Base-by-base conservation (phyloP, 2,329 filamentous ascomycete species). In the Stylonectria norvegica region DNA sequence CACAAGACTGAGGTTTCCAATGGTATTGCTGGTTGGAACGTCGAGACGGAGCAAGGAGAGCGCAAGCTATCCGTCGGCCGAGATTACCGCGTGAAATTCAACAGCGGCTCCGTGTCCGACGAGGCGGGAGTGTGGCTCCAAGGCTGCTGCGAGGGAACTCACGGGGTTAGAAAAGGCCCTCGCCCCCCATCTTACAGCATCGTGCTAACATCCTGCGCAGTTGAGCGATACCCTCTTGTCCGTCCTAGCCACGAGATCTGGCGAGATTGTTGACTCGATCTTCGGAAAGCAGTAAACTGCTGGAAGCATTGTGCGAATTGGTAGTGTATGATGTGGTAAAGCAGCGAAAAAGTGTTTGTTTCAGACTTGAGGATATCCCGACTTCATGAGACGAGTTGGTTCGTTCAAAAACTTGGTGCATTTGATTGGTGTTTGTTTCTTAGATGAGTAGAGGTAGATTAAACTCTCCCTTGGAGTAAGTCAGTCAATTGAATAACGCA, bases 121-220 rank as follows among this genome's bases (percentile, higher is more conserved):
- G 79, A 83, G 31, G 85, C 88, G 11, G 90, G 90, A 4, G 74
- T 97, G 43, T 97, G 87, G 85, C 72, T 97, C 55, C 93, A 97
- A 64, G 91, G 91, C 20, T 96, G 90, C 69, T 94, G 89, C 62
- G 90, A 97, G 71, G 81, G 76, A 47, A 95, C 89, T 22, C 91
- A 97, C 64, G 91, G 91, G 44, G 85, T 91, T 77, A 81, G 85
- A 81, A 42, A 36, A 35, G 18, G 16, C 17, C 14, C 36, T 22
- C 20, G 15, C 6, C n/a, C 17, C 25, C 31, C n/a, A 23, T 37
- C n/a, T 7, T 33, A 29, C 38, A 45, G 23, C 38, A 33, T 12
- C 28, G 16, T 43, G 36, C 57, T 61, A 45, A 56, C 50, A 34
- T 42, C 36, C 5, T 25, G 12, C 34, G 41, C 55, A 86, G 80